A percentile compares a stretch with the other conserved stretches of the same genome.
Evolutionary conservation across 768 basidiomycete species (phyloP).

Genomic region (Cyclocybe cylindracea): DNA sequence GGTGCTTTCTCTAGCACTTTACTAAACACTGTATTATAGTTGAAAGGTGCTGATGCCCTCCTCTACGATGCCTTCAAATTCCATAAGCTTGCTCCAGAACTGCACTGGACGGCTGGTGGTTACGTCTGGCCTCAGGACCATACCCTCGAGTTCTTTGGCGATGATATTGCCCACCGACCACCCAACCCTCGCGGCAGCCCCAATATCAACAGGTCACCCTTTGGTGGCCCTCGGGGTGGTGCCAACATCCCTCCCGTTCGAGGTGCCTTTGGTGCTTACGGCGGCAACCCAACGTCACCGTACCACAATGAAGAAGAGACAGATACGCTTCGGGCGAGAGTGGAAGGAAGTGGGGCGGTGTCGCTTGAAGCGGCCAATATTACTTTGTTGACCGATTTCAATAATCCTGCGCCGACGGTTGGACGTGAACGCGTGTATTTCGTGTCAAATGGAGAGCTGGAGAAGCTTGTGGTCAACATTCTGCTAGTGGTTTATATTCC

Average conservation of each 20-base stretch:
- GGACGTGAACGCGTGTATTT: slow-evolving; percentile 73
- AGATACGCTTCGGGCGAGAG: slow-evolving; percentile 48
- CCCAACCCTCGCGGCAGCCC: slow-evolving; percentile 21
- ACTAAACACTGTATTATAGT: slow-evolving; percentile 34
- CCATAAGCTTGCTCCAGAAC: slow-evolving; percentile 72
- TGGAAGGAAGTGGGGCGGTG: slow-evolving; percentile 70
- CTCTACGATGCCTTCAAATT: slow-evolving; percentile 77
- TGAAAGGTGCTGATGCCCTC: slow-evolving; percentile 76
- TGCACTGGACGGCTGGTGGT: slow-evolving; percentile 82
- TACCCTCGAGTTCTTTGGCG: slow-evolving; percentile 61
- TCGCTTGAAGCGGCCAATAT: slow-evolving; percentile 65
- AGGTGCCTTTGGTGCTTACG: slow-evolving; percentile 47
- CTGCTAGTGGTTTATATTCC: slow-evolving; percentile 71
- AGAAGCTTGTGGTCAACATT: slow-evolving; percentile 78
- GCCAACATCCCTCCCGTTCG: slow-evolving; percentile 37
- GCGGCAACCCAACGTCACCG: slow-evolving; percentile 26
- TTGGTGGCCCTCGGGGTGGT: slow-evolving; percentile 17
- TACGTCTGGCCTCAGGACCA: slow-evolving; percentile 80
- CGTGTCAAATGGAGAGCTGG: slow-evolving; percentile 62
- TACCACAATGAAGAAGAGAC: slow-evolving; percentile 32
- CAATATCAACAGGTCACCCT: slow-evolving; percentile 20
- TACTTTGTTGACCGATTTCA: slow-evolving; percentile 55
- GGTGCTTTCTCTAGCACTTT: background rate
- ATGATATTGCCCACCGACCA: slow-evolving; percentile 31
- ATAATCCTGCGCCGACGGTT: slow-evolving; percentile 38